Conservation (phyloP, 805 yeast species). For the Starmerella etchellsii region DNA sequence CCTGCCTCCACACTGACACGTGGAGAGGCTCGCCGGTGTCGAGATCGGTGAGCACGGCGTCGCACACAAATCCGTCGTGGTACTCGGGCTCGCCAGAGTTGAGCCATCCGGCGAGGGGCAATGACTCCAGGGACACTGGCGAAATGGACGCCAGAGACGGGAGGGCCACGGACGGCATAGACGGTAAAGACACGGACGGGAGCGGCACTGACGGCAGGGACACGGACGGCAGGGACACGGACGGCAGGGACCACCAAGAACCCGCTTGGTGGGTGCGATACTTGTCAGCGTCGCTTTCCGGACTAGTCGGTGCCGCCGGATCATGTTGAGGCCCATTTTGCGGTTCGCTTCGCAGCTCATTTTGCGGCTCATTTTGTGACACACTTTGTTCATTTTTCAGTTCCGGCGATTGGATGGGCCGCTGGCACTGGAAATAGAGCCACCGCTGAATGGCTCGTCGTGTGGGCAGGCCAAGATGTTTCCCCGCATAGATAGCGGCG, state of each 20-base stretch:
- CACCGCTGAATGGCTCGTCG: conserved; percentile 15
- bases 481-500: conserved; percentile 16
- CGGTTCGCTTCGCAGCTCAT: too few species aligned
- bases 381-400: too few species aligned
- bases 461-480: conserved; percentile 1
- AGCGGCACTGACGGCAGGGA: not conserved
- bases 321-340: too few species aligned
- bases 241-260: conserved; percentile 1
- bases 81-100: not conserved
- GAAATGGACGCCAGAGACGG: conserved; percentile 5
- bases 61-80: conserved; percentile 2
- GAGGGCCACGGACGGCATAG: conserved; percentile 6
- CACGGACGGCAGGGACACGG: not conserved
- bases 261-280: too few species aligned
- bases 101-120: not conserved
- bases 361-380: too few species aligned
- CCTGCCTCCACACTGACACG: conserved; percentile 5
- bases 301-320: too few species aligned
- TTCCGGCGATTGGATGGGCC: too few species aligned
- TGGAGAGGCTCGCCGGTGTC: not conserved
- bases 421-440: conserved; percentile 2
- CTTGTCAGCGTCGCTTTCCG: too few species aligned
- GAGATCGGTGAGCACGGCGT: conserved; percentile 1
- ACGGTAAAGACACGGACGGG: conserved; percentile 4
- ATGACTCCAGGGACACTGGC: not conserved